Percentiles rank a stretch among this genome's conserved stretches.
phyloP scores from a whole-genome alignment of 2,329 filamentous ascomycete species.

The Pestalotiopsis sp. region DNA sequence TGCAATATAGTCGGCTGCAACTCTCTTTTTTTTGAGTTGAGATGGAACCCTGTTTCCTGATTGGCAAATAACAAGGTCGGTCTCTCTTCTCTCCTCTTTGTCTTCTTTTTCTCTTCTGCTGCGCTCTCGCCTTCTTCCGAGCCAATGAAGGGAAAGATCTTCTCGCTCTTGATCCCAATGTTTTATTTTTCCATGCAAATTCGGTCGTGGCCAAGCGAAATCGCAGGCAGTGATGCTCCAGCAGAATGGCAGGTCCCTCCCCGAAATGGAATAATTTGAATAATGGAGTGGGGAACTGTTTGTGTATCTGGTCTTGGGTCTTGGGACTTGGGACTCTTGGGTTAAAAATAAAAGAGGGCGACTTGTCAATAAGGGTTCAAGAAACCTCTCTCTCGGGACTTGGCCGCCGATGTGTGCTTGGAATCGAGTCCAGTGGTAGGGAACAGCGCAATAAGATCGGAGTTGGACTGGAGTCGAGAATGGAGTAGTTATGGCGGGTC shows the following conservation, averaged over 20 bases:
- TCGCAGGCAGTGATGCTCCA: neutral
- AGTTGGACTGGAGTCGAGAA: constrained; percentile 4
- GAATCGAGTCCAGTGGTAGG: constrained; percentile 11
- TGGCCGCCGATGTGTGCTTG: constrained; percentile 4
- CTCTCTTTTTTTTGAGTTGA: neutral
- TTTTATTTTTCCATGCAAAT: neutral
- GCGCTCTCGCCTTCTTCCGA: neutral
- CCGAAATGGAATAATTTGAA: constrained; percentile 16
- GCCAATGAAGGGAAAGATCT: neutral
- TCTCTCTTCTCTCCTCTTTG: neutral
- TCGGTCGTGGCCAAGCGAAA: neutral
- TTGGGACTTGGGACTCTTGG: neutral
- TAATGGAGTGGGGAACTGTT: constrained; percentile 23
- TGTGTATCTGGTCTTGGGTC: neutral
- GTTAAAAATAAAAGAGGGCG: neutral
- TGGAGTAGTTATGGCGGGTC: constrained; percentile 5
- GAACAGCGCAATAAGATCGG: neutral
- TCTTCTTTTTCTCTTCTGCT: neutral
- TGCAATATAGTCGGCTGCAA: constrained; percentile 10
- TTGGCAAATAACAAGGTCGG: neutral
- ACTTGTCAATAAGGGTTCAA: constrained; percentile 6
- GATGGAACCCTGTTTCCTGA: neutral
- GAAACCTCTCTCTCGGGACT: constrained; percentile 5
- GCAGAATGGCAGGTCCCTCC: constrained; percentile 11
- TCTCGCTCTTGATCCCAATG: neutral